Conservation (phyloP, 257 asterid genomes). For the Cordia subcordata region DNA sequence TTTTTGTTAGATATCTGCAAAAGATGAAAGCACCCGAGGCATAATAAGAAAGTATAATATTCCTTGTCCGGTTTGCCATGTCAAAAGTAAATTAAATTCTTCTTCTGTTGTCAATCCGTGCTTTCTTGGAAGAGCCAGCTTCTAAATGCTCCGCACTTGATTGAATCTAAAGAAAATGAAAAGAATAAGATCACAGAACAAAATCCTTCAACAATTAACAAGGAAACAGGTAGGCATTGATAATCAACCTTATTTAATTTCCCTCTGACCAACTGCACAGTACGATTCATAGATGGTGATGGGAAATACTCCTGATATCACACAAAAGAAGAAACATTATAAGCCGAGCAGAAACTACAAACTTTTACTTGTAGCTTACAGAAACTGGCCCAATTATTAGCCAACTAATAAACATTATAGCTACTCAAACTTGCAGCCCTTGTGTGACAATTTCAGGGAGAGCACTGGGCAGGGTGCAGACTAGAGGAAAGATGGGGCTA, state of each 20-base stretch:
- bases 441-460: no score
- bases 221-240: not conserved
- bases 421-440: no score
- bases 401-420: no score
- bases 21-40: not conserved
- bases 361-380: not conserved
- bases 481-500: no score
- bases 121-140: conserved; percentile 51
- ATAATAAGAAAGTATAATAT: not conserved
- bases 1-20: not conserved
- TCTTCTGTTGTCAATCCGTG: conserved; percentile 64
- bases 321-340: not conserved
- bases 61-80: not conserved
- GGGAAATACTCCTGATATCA: conserved; percentile 65
- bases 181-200: not conserved
- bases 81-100: conserved; percentile 38
- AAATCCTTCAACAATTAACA: not conserved
- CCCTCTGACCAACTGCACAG: conserved; percentile 71
- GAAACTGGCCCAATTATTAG: not conserved
- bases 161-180: conserved; percentile 39
- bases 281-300: conserved; percentile 73
- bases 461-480: no score
- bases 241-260: conserved; percentile 61
- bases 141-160: conserved; percentile 39
- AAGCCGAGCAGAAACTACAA: not conserved